These are phyloP conservation scores for Garcia nutans DNA, from an alignment of 345 rosid species.

Conservation along the genomic window DNA sequence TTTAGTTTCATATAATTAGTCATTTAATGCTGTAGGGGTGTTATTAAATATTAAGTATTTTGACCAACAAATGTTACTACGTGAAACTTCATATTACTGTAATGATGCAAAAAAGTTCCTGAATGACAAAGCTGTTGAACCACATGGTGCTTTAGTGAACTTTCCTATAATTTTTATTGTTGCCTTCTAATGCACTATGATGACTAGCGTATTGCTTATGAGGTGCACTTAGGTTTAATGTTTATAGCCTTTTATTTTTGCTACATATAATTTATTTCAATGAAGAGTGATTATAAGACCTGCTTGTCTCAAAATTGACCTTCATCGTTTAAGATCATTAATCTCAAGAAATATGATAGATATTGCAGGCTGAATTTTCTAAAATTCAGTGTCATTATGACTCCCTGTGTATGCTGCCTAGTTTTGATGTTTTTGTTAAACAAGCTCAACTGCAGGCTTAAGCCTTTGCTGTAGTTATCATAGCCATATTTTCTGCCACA, in stretches of 20 bases:
- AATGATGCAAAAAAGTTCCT: neutral
- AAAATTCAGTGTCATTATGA: neutral
- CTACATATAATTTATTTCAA: neutral
- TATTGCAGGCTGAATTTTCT: neutral
- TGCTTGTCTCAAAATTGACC: neutral
- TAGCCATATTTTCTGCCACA: constrained; percentile 2
- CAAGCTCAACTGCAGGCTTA: neutral
- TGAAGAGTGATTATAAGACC: neutral
- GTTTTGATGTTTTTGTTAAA: neutral
- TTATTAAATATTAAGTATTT: too few relatives aligned
- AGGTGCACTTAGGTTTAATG: neutral
- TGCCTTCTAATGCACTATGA: neutral
- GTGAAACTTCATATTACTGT: too few relatives aligned
- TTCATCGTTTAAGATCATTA: neutral
- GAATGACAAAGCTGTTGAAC: neutral
- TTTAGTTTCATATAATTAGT: neutral
- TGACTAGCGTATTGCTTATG: neutral
- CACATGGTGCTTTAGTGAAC: neutral
- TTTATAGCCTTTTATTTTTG: neutral
- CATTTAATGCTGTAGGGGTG: too few relatives aligned
- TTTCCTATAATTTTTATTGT: neutral
- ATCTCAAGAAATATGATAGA: neutral
- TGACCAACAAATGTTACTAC: too few relatives aligned
- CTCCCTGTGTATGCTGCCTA: neutral
- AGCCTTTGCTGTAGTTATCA: neutral